A percentile compares a stretch with the other conserved stretches of the same genome.
Evolutionary conservation across 2,329 filamentous ascomycete species (phyloP).

Genomic region (Aspergillus aculeatus): DNA sequence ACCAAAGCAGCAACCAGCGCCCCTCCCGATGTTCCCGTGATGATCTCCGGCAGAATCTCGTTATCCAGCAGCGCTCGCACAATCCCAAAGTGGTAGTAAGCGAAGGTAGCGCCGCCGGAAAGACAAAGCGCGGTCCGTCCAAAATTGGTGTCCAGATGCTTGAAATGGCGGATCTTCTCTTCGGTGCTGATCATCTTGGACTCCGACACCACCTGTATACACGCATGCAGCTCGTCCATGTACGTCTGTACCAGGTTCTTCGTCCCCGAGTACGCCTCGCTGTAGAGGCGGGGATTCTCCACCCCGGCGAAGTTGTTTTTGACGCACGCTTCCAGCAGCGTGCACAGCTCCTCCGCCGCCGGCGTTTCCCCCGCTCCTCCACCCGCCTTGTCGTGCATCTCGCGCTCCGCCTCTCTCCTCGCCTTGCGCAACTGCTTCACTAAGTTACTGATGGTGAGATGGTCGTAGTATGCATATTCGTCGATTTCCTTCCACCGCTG

Average conservation of each 20-base stretch:
- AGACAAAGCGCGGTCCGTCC: constrained; percentile 90
- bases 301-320: constrained; percentile 98
- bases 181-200: constrained; percentile 67
- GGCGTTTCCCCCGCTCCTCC: constrained; percentile 38
- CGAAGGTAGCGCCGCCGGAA: constrained; percentile 89
- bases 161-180: constrained; percentile 79
- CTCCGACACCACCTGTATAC: constrained; percentile 65
- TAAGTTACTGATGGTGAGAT: constrained; percentile 74
- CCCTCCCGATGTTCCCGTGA: constrained; percentile 93
- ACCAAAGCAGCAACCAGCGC: constrained; percentile 85
- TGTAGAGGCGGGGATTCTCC: constrained; percentile 92
- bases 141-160: constrained; percentile 84
- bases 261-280: constrained; percentile 96
- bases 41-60: constrained; percentile 82
- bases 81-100: constrained; percentile 95
- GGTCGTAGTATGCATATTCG: constrained; percentile 79
- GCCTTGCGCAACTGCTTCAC: constrained; percentile 65
- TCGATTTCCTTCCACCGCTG: constrained; percentile 50
- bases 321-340: constrained; percentile 81
- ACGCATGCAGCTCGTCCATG: constrained; percentile 65
- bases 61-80: constrained; percentile 86
- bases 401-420: constrained; percentile 42
- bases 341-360: constrained; percentile 72
- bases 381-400: constrained; percentile 27
- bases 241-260: constrained; percentile 91